A percentile compares a stretch with the other conserved stretches of the same genome.
Conservation (phyloP, 805 yeast species). For the Starmerella floricola region DNA sequence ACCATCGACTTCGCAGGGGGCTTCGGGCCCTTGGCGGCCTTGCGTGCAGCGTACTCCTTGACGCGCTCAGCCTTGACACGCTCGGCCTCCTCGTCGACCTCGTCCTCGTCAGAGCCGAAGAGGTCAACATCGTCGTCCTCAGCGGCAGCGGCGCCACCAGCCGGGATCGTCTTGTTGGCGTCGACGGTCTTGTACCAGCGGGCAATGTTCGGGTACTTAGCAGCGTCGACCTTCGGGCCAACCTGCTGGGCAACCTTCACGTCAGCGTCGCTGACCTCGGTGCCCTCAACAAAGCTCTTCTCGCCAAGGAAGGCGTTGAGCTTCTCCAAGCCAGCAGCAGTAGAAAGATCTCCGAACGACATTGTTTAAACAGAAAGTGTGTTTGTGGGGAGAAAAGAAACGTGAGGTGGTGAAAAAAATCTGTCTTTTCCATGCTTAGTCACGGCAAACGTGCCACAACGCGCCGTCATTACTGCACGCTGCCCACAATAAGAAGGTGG, state of each 20-base stretch:
- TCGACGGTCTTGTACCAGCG: constrained; percentile 99
- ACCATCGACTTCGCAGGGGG: constrained; percentile 97
- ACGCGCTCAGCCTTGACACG: constrained; percentile 93
- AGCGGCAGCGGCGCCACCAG: constrained; percentile 57
- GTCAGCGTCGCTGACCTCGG: constrained; percentile 86
- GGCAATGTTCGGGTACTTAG: constrained; percentile 89
- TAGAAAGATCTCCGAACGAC: constrained; percentile 36
- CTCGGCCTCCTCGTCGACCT: constrained; percentile 95
- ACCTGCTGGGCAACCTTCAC: constrained; percentile 86
- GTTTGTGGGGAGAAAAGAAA: constrained; percentile 1
- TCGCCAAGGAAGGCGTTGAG: constrained; percentile 80
- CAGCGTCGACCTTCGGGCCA: constrained; percentile 33
- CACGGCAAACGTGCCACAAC: background rate
- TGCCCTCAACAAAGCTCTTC: constrained; percentile 80
- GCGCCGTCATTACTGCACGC: too few relatives aligned
- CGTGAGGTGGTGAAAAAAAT: constrained; percentile 6
- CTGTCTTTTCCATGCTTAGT: background rate
- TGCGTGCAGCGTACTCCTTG: constrained; percentile 95
- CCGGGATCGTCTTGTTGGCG: constrained; percentile 39
- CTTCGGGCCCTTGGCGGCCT: constrained; percentile 94
- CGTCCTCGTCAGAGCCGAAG: constrained; percentile 90
- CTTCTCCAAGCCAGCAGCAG: constrained; percentile 42
- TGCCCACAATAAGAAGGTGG: too few relatives aligned
- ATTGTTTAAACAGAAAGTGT: constrained; percentile 20
- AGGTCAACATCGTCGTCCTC: constrained; percentile 91